Percentiles rank a stretch among this genome's conserved stretches.
phyloP scores from a whole-genome alignment of 2,329 filamentous ascomycete species.

The Akanthomyces dipterigenus region DNA sequence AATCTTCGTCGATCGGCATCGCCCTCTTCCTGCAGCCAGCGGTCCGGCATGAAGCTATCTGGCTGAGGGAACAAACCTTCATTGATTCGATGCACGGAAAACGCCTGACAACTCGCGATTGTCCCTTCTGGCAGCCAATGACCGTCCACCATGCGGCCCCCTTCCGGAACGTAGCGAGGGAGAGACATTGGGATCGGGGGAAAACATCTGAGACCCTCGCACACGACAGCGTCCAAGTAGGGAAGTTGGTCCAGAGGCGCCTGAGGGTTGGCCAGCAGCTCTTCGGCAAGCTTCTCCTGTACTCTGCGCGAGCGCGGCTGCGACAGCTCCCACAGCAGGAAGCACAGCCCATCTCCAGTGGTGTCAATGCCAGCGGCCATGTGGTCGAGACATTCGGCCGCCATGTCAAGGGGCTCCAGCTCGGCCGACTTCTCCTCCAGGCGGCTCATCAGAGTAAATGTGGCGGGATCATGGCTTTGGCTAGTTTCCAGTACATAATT shows the following conservation, averaged over 20 bases:
- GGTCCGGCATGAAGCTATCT: slow-evolving; percentile 69
- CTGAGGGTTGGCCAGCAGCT: slow-evolving; percentile 38
- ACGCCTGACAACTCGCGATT: slow-evolving; percentile 55
- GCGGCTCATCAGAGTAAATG: slow-evolving; percentile 52
- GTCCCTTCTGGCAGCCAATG: slow-evolving; percentile 46
- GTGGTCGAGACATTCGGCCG: slow-evolving; percentile 64
- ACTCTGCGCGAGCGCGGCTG: slow-evolving; percentile 45
- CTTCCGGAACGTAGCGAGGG: slow-evolving; percentile 50
- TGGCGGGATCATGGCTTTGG: slow-evolving; percentile 36
- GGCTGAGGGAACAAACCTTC: slow-evolving; percentile 68
- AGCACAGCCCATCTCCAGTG: slow-evolving; percentile 62
- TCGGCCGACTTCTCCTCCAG: slow-evolving; percentile 44
- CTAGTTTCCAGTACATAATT: slow-evolving; percentile 50
- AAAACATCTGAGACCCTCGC: slow-evolving; percentile 55
- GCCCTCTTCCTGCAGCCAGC: slow-evolving; percentile 71
- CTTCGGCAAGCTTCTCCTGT: slow-evolving; percentile 46
- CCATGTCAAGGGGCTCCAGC: slow-evolving; percentile 48
- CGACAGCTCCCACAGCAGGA: slow-evolving; percentile 66
- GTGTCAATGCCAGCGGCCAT: slow-evolving; percentile 68
- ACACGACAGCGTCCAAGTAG: slow-evolving; percentile 57
- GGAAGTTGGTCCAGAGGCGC: slow-evolving; percentile 42
- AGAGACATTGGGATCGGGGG: slow-evolving; percentile 61
- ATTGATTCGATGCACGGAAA: slow-evolving; percentile 53
- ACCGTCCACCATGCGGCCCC: slow-evolving; percentile 49
- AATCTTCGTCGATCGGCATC: slow-evolving; percentile 61